These are phyloP conservation scores for Fusarium secorum DNA, from an alignment of 2,329 filamentous ascomycete genomes.

Conservation along the genomic window DNA sequence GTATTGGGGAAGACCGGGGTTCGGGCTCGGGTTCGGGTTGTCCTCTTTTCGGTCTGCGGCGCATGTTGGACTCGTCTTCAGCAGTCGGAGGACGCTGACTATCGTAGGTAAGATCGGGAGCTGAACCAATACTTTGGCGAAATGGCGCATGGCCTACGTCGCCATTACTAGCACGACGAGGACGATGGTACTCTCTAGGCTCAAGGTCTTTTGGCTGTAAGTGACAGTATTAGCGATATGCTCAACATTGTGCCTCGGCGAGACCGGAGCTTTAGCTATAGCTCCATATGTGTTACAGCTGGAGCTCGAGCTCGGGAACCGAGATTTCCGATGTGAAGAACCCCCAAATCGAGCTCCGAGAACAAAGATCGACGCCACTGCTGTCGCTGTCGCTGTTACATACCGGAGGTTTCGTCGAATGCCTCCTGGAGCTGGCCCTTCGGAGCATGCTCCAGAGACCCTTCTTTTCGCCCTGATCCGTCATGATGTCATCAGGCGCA, in stretches of 20 bases:
- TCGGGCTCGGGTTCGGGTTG: conserved; percentile 44
- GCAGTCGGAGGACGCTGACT: conserved; percentile 28
- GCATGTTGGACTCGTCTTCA: conserved; percentile 40
- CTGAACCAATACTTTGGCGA: conserved; percentile 48
- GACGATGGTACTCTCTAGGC: conserved; percentile 31
- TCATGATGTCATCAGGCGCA: conserved; percentile 43
- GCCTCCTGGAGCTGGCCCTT: conserved; percentile 51
- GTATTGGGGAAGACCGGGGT: conserved; percentile 23
- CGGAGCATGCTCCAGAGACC: conserved; percentile 61
- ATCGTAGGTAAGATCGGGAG: conserved; percentile 42
- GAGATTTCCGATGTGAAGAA: background rate
- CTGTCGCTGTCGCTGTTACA: conserved; percentile 8
- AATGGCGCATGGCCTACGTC: conserved; percentile 13
- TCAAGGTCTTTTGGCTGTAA: conserved; percentile 27
- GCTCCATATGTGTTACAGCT: conserved; percentile 12
- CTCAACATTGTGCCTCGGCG: conserved; percentile 4
- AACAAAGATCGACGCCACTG: background rate
- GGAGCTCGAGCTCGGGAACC: conserved; percentile 16
- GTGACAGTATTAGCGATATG: conserved; percentile 10
- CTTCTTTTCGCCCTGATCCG: conserved; percentile 49
- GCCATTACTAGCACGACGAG: conserved; percentile 33
- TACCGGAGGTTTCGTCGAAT: conserved; percentile 35
- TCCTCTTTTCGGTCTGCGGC: conserved; percentile 54
- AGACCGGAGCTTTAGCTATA: conserved; percentile 19
- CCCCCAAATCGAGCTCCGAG: background rate